A percentile compares a stretch with the other conserved stretches of the same genome.
Evolutionary conservation across 305 asterid species (phyloP).

Genomic region (Rubia tinctorum): DNA sequence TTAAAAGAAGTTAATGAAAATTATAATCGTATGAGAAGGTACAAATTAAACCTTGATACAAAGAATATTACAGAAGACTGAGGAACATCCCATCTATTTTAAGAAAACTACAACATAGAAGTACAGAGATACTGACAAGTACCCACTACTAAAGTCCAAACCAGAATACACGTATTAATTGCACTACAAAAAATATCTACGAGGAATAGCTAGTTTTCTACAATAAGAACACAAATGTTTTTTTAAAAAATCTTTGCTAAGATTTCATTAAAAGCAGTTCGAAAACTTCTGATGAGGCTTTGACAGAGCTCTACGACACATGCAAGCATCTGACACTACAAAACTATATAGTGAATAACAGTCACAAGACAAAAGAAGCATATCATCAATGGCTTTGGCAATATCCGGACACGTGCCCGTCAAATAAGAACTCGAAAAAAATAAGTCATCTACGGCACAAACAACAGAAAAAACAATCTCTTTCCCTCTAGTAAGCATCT

Average conservation of each 20-base stretch:
- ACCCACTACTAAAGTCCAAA: neutral
- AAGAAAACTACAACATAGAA: neutral
- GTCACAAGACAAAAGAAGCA: neutral
- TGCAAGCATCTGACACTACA: neutral
- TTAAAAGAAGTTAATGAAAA: neutral
- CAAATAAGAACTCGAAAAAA: neutral
- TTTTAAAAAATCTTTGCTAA: no score
- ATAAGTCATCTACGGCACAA: neutral
- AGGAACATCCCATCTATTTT: neutral
- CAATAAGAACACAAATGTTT: neutral
- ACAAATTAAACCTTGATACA: neutral
- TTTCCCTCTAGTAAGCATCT: neutral
- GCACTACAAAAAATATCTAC: neutral
- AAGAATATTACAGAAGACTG: neutral
- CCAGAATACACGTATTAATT: neutral
- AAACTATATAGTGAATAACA: neutral
- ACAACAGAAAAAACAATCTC: neutral
- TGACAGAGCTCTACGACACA: neutral
- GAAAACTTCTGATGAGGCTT: neutral
- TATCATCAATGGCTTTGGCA: neutral
- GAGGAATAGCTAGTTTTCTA: neutral
- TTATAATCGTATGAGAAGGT: neutral
- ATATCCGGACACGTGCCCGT: neutral
- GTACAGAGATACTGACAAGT: neutral
- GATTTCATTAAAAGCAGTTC: neutral